Evolutionary conservation across 495 filamentous ascomycete species (phyloP), one percentile per base, ranked within the genome.

Genomic region (Trichoderma orchidacearum): DNA sequence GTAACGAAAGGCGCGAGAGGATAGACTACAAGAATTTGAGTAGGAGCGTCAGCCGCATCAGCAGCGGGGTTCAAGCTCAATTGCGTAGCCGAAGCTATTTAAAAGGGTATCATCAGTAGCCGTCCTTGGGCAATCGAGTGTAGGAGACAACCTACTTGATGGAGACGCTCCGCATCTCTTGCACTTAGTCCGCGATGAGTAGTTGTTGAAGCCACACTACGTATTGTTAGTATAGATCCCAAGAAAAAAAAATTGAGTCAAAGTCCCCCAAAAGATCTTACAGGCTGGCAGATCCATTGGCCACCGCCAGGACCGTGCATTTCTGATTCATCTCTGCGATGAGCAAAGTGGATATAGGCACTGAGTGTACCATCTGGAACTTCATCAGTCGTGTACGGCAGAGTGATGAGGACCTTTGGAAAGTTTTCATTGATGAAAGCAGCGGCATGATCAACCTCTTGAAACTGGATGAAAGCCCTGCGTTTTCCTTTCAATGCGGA

Each of bases 21-120:
- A 45, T 88, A 81, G 30, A 96, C 74, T 3, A 96, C 77, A 15
- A 95, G 72, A 58, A 91, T 91, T 53, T 93, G 89, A 2, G 88
- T 92, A 1, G 88, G 81, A 4, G 79, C 78, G 50, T 80, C 92
- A 84, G 4, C 85, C 79, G 7, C 86, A 85, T 95, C 91, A 38
- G 86, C 89, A 62, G 90, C 85, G 21, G 90, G 90, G 54, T 77
- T 86, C 57, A 85, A 62, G 53, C 64, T 60, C 3, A 59, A 61
- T 5, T 61, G 65, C 3, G 27, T n/a, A n/a, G 58, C 60, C n/a
- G 55, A 15, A 5, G 29, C 48, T 15, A 21, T 32, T 55, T 30
- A 36, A n/a, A 28, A 17, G 30, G 11, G 28, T 18, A 56, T 61
- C 30, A 66, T 72, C 68, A 58, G 59, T 55, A 59, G 48, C 8